phyloP scores from a whole-genome alignment of 495 filamentous ascomycete species.

The Hyaloscypha finlandica region DNA sequence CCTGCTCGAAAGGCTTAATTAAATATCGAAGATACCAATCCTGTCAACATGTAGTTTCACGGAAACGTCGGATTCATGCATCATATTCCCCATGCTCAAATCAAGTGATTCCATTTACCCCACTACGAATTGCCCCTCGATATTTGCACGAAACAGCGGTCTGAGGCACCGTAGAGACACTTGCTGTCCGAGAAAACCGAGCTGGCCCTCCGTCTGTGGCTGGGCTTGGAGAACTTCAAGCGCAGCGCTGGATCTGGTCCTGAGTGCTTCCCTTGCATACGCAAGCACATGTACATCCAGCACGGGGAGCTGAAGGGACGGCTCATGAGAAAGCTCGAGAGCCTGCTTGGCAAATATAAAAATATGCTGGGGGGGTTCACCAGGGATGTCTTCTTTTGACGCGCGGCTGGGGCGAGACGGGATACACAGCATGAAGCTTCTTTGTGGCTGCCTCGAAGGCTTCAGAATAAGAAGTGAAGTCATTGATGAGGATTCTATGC shows the following conservation, averaged over 20 bases:
- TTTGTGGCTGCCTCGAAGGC: constrained; percentile 26
- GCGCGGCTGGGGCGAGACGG: constrained; percentile 27
- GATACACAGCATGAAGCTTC: not conserved
- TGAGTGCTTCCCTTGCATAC: constrained; percentile 26
- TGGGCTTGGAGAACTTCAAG: not conserved
- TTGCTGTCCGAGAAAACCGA: constrained; percentile 20
- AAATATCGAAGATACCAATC: constrained; percentile 12
- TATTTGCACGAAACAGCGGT: constrained; percentile 21
- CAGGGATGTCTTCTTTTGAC: constrained; percentile 14
- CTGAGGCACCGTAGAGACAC: constrained; percentile 27
- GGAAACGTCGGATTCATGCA: constrained; percentile 13
- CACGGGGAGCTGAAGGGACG: not conserved
- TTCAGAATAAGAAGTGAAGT: constrained; percentile 22
- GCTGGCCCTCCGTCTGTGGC: constrained; percentile 16
- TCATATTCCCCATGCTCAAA: constrained; percentile 11
- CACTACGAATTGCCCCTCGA: constrained; percentile 28
- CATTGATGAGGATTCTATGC: constrained; percentile 6
- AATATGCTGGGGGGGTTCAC: not conserved
- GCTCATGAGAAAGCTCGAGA: constrained; percentile 9
- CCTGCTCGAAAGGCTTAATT: constrained; percentile 22
- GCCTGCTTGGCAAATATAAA: constrained; percentile 30
- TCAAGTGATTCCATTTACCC: constrained; percentile 23
- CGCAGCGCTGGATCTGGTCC: not conserved
- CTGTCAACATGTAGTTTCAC: constrained; percentile 19
- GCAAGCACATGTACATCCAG: constrained; percentile 17